Conservation (phyloP, 257 asterid genomes). For the Leptodermis oblonga region DNA sequence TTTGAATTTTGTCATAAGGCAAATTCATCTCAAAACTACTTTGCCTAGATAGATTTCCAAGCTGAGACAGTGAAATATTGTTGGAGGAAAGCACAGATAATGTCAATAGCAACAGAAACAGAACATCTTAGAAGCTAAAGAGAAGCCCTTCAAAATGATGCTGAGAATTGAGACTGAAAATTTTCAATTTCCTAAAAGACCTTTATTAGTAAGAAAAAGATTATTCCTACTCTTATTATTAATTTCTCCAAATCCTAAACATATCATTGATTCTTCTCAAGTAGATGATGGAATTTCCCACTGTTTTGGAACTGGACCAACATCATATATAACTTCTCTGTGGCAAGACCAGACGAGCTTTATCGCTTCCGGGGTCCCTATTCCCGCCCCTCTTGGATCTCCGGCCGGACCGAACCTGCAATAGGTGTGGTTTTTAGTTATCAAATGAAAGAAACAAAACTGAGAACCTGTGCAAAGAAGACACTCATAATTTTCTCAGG, state of each 20-base stretch:
- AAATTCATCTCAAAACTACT: too few relatives aligned
- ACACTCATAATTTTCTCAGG: neutral
- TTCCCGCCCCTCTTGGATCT: conserved; percentile 91
- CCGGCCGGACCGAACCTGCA: conserved; percentile 90
- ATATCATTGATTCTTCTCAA: conserved; percentile 1
- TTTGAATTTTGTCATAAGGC: too few relatives aligned
- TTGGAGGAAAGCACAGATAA: neutral
- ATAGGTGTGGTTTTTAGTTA: neutral
- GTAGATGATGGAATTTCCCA: conserved; percentile 59
- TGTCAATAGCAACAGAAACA: neutral
- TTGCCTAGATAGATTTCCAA: too few relatives aligned
- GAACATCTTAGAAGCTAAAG: neutral
- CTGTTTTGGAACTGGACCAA: conserved; percentile 61
- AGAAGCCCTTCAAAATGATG: neutral
- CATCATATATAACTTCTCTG: conserved; percentile 69
- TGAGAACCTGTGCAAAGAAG: neutral
- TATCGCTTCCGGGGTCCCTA: conserved; percentile 90
- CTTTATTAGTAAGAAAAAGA: neutral
- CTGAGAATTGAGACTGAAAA: too few relatives aligned
- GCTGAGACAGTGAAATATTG: neutral
- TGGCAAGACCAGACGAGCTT: conserved; percentile 95
- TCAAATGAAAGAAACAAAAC: neutral
- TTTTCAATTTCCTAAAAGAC: neutral
- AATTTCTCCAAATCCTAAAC: neutral
- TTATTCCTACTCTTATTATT: neutral